Conservation (phyloP, 2,329 filamentous ascomycete species). For the Mycocentrospora acerina region DNA sequence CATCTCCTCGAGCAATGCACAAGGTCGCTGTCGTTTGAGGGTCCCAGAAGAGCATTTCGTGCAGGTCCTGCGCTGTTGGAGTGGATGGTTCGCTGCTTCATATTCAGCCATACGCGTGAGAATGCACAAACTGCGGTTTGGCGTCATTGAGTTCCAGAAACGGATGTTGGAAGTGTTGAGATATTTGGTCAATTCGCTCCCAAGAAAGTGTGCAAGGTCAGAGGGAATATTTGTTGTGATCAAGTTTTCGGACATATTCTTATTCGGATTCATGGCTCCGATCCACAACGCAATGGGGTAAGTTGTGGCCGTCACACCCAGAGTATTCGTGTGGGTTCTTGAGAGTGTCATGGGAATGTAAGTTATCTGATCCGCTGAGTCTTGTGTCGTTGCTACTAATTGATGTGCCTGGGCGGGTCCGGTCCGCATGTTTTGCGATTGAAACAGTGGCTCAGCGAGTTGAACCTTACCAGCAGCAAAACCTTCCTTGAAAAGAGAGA, state of each 20-base stretch:
- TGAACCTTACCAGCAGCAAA: too few relatives aligned
- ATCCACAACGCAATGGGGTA: slow-evolving; percentile 10
- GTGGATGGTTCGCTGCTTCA: slow-evolving; percentile 2
- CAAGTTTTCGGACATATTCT: not conserved
- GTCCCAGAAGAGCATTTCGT: slow-evolving; percentile 4
- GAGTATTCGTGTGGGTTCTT: too few relatives aligned
- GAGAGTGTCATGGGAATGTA: too few relatives aligned
- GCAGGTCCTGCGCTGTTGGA: slow-evolving; percentile 9
- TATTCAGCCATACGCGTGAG: slow-evolving; percentile 9
- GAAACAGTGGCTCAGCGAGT: too few relatives aligned
- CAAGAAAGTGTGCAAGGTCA: slow-evolving; percentile 3
- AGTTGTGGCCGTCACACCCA: too few relatives aligned
- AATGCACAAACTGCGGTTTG: slow-evolving; percentile 9
- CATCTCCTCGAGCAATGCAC: slow-evolving; percentile 14
- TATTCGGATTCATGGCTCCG: not conserved
- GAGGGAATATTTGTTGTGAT: slow-evolving; percentile 1
- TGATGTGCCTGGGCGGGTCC: too few relatives aligned
- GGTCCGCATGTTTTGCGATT: too few relatives aligned
- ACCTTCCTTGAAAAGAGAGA: too few relatives aligned
- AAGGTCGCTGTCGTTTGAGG: slow-evolving; percentile 5
- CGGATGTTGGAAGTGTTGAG: not conserved
- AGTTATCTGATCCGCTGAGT: too few relatives aligned
- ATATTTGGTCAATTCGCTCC: slow-evolving; percentile 2
- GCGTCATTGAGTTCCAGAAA: slow-evolving; percentile 6
- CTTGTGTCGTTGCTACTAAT: too few relatives aligned